Evolutionary conservation across 495 filamentous ascomycete species (phyloP).

Genomic region (Umbilicaria muhlenbergii): DNA sequence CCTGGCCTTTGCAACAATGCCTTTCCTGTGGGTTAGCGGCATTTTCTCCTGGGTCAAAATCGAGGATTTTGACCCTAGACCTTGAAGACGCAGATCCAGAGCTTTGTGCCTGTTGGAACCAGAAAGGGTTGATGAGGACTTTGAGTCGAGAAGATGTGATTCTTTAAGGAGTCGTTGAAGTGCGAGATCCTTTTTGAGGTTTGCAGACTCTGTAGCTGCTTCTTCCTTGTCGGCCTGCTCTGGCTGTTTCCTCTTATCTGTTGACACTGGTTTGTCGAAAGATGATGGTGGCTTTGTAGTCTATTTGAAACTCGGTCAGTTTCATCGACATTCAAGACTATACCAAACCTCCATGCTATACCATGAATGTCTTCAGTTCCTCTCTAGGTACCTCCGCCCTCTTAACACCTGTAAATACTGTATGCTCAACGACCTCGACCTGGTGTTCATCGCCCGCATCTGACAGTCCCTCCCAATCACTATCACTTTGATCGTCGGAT

Average conservation of each 20-base stretch:
- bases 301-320: constrained; percentile 10
- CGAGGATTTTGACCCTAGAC: constrained; percentile 62
- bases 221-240: constrained; percentile 28
- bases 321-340: too few species aligned
- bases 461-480: constrained; percentile 55
- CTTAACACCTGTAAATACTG: constrained; percentile 17
- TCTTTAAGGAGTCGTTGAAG: constrained; percentile 79
- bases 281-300: constrained; percentile 34
- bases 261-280: constrained; percentile 17
- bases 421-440: constrained; percentile 56
- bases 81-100: constrained; percentile 63
- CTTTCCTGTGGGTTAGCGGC: constrained; percentile 66
- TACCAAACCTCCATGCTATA: constrained; percentile 17
- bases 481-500: constrained; percentile 15
- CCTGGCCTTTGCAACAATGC: constrained; percentile 50
- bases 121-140: constrained; percentile 41
- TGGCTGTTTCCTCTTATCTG: constrained; percentile 21
- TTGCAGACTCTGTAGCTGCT: constrained; percentile 36
- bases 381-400: constrained; percentile 40
- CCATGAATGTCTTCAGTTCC: constrained; percentile 67
- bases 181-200: constrained; percentile 82
- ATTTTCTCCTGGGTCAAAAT: constrained; percentile 64
- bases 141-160: constrained; percentile 72
- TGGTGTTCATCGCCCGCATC: constrained; percentile 23
- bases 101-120: constrained; percentile 59